Conservation (phyloP, 2,329 filamentous ascomycete genomes). For the Chlorencoelia australis region DNA sequence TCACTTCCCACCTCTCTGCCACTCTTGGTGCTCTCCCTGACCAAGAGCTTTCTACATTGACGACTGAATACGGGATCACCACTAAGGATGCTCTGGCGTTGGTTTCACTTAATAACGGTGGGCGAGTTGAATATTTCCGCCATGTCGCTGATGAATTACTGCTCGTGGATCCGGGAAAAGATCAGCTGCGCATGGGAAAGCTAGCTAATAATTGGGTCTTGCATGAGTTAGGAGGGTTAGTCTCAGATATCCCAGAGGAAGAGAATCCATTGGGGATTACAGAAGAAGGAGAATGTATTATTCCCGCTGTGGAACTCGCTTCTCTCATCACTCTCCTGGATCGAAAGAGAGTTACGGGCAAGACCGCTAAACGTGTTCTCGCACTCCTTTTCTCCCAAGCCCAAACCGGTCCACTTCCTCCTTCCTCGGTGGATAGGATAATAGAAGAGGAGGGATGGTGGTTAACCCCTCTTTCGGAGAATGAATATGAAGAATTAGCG, state of each 20-base stretch:
- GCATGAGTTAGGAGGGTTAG: slow-evolving; percentile 64
- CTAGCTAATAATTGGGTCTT: slow-evolving; percentile 58
- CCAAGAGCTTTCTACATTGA: slow-evolving; percentile 51
- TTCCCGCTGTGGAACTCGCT: slow-evolving; percentile 28
- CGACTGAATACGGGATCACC: slow-evolving; percentile 55
- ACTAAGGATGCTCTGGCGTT: slow-evolving; percentile 77
- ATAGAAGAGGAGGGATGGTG: slow-evolving; percentile 46
- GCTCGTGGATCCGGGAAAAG: slow-evolving; percentile 2
- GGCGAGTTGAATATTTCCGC: slow-evolving; percentile 73
- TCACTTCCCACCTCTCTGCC: slow-evolving; percentile 52
- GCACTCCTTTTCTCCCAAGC: slow-evolving; percentile 36
- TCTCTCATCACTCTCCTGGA: slow-evolving; percentile 34
- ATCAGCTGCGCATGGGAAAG: slow-evolving; percentile 29
- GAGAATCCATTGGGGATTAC: slow-evolving; percentile 20
- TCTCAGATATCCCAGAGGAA: slow-evolving; percentile 33
- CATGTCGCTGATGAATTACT: slow-evolving; percentile 42
- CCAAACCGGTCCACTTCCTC: slow-evolving; percentile 29
- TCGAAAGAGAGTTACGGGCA: slow-evolving; percentile 38
- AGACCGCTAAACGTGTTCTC: slow-evolving; percentile 51
- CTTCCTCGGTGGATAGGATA: slow-evolving; percentile 35
- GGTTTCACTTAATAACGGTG: slow-evolving; percentile 66
- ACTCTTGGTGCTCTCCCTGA: slow-evolving; percentile 67
- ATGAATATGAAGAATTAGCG: slow-evolving; percentile 46
- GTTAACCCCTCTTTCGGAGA: slow-evolving; percentile 42
- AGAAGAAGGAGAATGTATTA: slow-evolving; percentile 17